Evolutionary conservation across 768 basidiomycete species (phyloP).

Genomic region (Lepiota venenata): DNA sequence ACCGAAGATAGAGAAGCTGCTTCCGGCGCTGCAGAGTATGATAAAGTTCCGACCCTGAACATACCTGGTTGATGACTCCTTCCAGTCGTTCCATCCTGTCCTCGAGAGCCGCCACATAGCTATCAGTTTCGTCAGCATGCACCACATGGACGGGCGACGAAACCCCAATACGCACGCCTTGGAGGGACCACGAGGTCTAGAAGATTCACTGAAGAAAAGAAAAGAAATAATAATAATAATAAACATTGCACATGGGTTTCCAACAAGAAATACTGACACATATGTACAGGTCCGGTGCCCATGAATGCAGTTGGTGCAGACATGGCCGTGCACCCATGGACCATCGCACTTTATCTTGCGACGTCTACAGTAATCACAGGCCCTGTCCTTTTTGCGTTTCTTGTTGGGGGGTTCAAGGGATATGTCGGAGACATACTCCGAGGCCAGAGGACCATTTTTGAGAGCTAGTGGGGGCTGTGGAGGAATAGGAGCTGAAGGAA

Average conservation of each 20-base stretch:
- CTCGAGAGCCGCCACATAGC: constrained; percentile 58
- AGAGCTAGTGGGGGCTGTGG: neutral
- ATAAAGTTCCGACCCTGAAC: neutral
- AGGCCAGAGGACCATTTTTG: neutral
- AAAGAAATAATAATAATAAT: neutral
- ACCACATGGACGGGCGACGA: neutral
- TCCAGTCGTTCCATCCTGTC: constrained; percentile 57
- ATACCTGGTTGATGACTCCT: constrained; percentile 46
- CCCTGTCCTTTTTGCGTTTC: constrained; percentile 49
- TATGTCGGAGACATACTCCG: neutral
- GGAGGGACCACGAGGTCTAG: constrained; percentile 63
- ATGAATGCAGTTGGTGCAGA: constrained; percentile 58
- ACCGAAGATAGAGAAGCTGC: neutral
- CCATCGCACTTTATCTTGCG: constrained; percentile 64
- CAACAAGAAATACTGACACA: constrained; percentile 35
- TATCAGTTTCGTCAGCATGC: constrained; percentile 17
- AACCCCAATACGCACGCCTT: constrained; percentile 49
- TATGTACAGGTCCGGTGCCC: constrained; percentile 55
- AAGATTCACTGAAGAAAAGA: constrained; percentile 44
- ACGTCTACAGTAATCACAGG: constrained; percentile 57
- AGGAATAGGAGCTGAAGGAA: constrained; percentile 7
- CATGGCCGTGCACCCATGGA: constrained; percentile 42
- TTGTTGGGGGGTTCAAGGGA: constrained; percentile 18
- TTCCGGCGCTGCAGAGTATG: neutral
- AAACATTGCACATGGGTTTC: neutral